Base-by-base conservation (phyloP, 1,139 yeast genomes). In the Geotrichum australiense region DNA sequence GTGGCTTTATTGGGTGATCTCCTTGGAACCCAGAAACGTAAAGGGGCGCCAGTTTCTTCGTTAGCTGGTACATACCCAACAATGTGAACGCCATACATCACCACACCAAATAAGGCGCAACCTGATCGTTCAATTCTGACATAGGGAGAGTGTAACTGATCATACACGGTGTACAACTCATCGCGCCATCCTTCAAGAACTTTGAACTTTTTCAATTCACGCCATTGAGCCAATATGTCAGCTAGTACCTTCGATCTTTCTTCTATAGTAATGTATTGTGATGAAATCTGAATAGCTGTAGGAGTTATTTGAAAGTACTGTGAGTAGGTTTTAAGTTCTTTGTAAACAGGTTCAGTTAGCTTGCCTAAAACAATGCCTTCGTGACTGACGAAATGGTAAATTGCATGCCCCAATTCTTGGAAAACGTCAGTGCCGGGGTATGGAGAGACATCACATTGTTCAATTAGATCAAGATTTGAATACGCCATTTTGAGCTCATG, bases 31-130 rank as follows among this genome's bases (percentile, higher is more conserved):
- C 97, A 91, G 44, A 91, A 55, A 53, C 76, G 73, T 35, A 78
- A 54, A 31, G 69, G 68, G 0, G 71, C 73, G 5, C 60, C 55
- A 0, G 38, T 19, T 5, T 62, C 55, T 2, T 43, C 41, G 18
- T 68, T 59, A 10, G 68, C 61, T 0, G 78, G 73, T 0, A 82
- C 68, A 52, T 76, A 91, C 1, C 96, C 97, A 50, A 76, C 81
- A 35, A 87, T 69, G 59, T 91, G 97, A 4, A 80, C 80, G 1
- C 98, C 98, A 57, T 87, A 87, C 41, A 95, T 86, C 0, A 81
- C 78, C 14, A 91, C 80, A 0, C 98, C 98, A 35, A 89, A 59
- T 4, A 86, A 61, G 1, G 85, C 83, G 7, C 94, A 76, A 41
- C 86, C 76, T 0, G 96, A 80, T 36, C 98, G 68, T 59, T 91